A percentile compares a stretch with the other conserved stretches of the same genome.
Conservation (phyloP, 352 stramenopile genomes). For the Pythium biforme region DNA sequence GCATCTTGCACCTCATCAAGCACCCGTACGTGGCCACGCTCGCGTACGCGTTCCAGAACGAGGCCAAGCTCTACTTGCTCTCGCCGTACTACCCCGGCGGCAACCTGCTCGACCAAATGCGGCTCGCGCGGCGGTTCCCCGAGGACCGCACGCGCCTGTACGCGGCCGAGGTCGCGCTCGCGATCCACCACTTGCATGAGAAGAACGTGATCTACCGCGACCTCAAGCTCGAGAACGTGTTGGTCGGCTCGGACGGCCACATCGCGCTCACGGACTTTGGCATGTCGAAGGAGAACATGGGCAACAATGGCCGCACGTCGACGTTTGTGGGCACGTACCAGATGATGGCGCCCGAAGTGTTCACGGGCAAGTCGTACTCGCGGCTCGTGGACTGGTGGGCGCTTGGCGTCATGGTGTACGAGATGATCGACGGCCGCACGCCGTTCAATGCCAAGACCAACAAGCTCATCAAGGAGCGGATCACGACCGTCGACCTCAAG, state of each 20-base stretch:
- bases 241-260: conserved; percentile 95
- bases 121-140: conserved; percentile 87
- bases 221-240: conserved; percentile 98
- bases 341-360: conserved; percentile 91
- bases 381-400: conserved; percentile 90
- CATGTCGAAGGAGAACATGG: conserved; percentile 98
- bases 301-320: conserved; percentile 61
- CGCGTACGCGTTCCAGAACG: conserved; percentile 90
- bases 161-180: conserved; percentile 94
- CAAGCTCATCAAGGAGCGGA: conserved; percentile 82
- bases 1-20: conserved; percentile 90
- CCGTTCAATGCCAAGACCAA: conserved; percentile 89
- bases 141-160: conserved; percentile 95
- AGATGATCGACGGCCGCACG: conserved; percentile 86
- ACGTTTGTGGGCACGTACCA: conserved; percentile 93
- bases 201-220: conserved; percentile 97
- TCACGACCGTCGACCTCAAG: conserved; percentile 81
- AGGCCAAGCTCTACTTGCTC: conserved; percentile 89
- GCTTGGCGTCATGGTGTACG: conserved; percentile 85
- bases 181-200: conserved; percentile 92
- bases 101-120: conserved; percentile 93
- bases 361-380: conserved; percentile 85
- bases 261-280: conserved; percentile 99
- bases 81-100: conserved; percentile 97
- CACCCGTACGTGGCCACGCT: conserved; percentile 97